phyloP scores from a whole-genome alignment of 495 filamentous ascomycete genomes.

The Annulohypoxylon moriforme region DNA sequence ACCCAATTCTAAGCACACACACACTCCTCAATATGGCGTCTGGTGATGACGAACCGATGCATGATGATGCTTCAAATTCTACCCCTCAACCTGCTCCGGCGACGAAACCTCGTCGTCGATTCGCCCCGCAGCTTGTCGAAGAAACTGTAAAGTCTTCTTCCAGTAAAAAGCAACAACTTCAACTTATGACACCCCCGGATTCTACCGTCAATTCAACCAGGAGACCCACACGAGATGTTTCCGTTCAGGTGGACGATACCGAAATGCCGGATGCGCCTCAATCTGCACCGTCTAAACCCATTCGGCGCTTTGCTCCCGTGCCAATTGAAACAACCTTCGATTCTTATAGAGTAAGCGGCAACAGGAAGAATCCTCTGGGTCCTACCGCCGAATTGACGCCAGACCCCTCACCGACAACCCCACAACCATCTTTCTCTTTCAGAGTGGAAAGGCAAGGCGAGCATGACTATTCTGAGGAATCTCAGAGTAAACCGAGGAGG shows the following conservation, averaged over 20 bases:
- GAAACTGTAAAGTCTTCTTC: conserved; percentile 59
- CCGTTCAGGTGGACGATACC: conserved; percentile 40
- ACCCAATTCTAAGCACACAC: neutral
- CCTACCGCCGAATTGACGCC: conserved; percentile 62
- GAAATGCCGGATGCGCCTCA: conserved; percentile 40
- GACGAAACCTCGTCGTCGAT: conserved; percentile 56
- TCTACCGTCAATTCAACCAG: conserved; percentile 40
- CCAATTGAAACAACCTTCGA: conserved; percentile 71
- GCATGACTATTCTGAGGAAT: conserved; percentile 12
- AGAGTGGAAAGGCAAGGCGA: conserved; percentile 29
- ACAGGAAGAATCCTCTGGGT: conserved; percentile 41
- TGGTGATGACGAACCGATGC: conserved; percentile 35
- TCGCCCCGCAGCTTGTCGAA: conserved; percentile 67
- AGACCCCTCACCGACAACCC: conserved; percentile 57
- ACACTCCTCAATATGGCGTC: conserved; percentile 30
- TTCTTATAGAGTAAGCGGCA: conserved; percentile 56
- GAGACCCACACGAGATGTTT: conserved; percentile 42
- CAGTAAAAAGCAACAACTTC: conserved; percentile 25
- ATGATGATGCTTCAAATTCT: conserved; percentile 39
- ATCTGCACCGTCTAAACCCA: conserved; percentile 26
- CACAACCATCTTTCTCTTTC: conserved; percentile 48
- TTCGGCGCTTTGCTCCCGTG: conserved; percentile 65
- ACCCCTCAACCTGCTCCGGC: conserved; percentile 35
- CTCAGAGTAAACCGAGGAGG: conserved; percentile 50
- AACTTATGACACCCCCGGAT: conserved; percentile 32